A percentile compares a stretch with the other conserved stretches of the same genome.
Conservation (phyloP, 2,329 filamentous ascomycete species). For the Fusarium protoensiforme region DNA sequence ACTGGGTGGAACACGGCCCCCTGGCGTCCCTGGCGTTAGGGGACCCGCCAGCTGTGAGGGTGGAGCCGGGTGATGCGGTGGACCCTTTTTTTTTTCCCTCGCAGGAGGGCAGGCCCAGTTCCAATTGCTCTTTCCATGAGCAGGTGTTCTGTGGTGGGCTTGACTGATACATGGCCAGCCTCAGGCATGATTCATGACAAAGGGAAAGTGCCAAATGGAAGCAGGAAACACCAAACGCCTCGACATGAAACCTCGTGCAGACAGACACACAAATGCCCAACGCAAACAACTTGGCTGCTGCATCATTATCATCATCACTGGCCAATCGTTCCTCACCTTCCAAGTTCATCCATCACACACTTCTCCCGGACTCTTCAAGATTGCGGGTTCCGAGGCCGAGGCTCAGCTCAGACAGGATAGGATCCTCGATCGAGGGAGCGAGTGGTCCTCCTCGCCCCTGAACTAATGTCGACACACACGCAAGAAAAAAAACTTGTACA, state of each 20-base stretch:
- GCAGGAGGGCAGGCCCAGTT: not conserved
- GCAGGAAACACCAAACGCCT: slow-evolving; percentile 8
- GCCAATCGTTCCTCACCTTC: not conserved
- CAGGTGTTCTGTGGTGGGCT: not conserved
- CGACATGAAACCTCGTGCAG: slow-evolving; percentile 22
- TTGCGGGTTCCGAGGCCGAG: slow-evolving; percentile 14
- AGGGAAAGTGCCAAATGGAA: not conserved
- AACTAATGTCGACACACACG: slow-evolving; percentile 22
- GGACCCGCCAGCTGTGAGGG: slow-evolving; percentile 14
- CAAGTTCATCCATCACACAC: not conserved
- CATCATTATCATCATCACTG: not conserved
- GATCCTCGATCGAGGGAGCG: slow-evolving; percentile 6
- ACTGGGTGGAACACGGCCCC: slow-evolving; percentile 23
- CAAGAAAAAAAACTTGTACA: not conserved
- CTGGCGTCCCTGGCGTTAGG: slow-evolving; percentile 33
- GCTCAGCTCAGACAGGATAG: slow-evolving; percentile 9
- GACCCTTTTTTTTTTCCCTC: not conserved
- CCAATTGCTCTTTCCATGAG: not conserved
- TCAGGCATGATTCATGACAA: slow-evolving; percentile 8
- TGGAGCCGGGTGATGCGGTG: slow-evolving; percentile 3
- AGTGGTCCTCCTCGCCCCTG: slow-evolving; percentile 30
- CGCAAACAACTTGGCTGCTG: not conserved
- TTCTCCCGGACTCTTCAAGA: not conserved
- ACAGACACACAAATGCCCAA: slow-evolving; percentile 12
- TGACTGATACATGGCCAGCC: slow-evolving; percentile 3